Conservation (phyloP, 345 rosid species). For the Citrus glauca region DNA sequence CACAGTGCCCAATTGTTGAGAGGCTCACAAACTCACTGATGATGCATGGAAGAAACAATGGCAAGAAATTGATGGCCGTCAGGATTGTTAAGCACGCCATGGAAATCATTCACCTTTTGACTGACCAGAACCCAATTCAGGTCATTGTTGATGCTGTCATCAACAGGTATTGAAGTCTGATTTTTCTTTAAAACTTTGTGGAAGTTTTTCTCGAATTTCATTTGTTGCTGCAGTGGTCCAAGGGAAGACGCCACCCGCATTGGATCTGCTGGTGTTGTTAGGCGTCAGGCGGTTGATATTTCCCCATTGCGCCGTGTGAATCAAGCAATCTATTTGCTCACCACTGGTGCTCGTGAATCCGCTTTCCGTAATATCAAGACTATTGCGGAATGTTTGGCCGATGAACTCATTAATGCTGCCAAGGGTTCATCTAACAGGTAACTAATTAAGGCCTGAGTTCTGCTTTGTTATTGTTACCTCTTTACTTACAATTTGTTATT, state of each 20-base stretch:
- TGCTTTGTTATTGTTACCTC: not conserved
- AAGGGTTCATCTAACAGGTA: conserved; percentile 98
- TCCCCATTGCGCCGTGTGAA: conserved; percentile 89
- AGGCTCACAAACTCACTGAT: conserved; percentile 90
- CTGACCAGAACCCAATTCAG: conserved; percentile 87
- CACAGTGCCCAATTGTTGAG: conserved; percentile 94
- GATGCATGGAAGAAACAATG: conserved; percentile 96
- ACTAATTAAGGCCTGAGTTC: not conserved
- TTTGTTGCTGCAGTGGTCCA: conserved; percentile 57
- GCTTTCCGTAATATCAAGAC: conserved; percentile 92
- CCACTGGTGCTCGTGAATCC: conserved; percentile 94
- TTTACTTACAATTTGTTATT: not conserved
- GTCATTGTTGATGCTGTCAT: conserved; percentile 84
- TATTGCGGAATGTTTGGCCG: conserved; percentile 94
- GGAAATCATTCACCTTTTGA: conserved; percentile 84
- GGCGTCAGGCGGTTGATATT: conserved; percentile 98
- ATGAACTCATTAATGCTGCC: conserved; percentile 95
- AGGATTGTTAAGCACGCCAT: conserved; percentile 81
- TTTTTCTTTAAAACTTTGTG: not conserved
- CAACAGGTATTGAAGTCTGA: conserved; percentile 53
- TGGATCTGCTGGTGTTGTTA: conserved; percentile 99
- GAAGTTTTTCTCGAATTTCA: not conserved
- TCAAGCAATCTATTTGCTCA: conserved; percentile 78
- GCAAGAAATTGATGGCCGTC: conserved; percentile 89
- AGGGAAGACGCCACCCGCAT: conserved; percentile 95